A percentile compares a stretch with the other conserved stretches of the same genome.
Evolutionary conservation across 73 alveolate species (phyloP).

Genomic region (Uronychia setigera): DNA sequence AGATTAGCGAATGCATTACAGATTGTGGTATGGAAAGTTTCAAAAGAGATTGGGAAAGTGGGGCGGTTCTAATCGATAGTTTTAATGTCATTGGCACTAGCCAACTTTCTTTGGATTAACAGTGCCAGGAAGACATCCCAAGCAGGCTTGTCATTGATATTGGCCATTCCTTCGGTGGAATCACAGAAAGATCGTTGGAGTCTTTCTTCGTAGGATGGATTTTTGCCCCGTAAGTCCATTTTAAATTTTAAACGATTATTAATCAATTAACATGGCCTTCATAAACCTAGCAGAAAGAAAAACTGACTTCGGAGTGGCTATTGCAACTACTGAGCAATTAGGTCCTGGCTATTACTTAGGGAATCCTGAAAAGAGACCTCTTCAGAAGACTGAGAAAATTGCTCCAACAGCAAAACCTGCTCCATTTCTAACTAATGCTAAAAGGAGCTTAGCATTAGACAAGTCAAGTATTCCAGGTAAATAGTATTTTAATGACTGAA

Average conservation of each 20-base stretch:
- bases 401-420: background rate
- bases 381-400: background rate
- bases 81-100: constrained; percentile 10
- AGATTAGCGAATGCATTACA: background rate
- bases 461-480: background rate
- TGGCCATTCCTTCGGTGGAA: background rate
- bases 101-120: constrained; percentile 23
- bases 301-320: background rate
- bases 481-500: background rate
- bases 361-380: background rate
- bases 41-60: constrained; percentile 34
- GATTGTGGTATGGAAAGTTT: constrained; percentile 28
- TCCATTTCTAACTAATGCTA: background rate
- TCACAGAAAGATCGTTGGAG: background rate
- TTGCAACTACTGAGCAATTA: background rate
- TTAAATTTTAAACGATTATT: too few relatives aligned
- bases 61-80: constrained; percentile 25
- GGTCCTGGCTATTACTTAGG: background rate
- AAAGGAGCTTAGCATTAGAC: background rate
- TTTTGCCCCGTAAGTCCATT: background rate
- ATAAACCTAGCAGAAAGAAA: background rate
- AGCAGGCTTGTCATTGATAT: constrained; percentile 21
- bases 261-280: background rate
- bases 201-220: background rate
- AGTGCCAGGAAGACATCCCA: constrained; percentile 45